Conservation (phyloP, 78 protist species). For the Diacronema lutheri region DNA sequence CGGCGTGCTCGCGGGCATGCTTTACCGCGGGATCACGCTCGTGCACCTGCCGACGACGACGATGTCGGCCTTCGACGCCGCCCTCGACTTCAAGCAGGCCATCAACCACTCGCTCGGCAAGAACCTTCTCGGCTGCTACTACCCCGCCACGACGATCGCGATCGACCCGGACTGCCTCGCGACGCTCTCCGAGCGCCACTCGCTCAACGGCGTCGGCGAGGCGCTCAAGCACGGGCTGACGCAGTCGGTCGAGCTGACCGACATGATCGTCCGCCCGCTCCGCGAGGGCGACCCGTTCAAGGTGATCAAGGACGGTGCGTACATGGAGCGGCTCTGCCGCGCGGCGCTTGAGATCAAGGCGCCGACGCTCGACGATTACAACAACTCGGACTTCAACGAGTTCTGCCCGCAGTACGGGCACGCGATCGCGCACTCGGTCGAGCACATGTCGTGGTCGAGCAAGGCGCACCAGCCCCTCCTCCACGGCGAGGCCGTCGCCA, state of each 20-base stretch:
- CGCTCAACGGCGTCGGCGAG: neutral
- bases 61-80: conserved; percentile 3
- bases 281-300: too few relatives aligned
- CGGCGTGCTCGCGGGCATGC: neutral
- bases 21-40: neutral
- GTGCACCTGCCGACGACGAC: too few relatives aligned
- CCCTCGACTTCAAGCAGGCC: neutral
- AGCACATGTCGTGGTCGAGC: neutral
- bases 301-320: neutral
- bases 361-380: neutral
- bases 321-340: neutral
- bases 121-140: conserved; percentile 22
- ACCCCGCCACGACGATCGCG: neutral
- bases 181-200: neutral
- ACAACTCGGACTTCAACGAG: neutral
- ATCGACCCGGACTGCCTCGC: neutral
- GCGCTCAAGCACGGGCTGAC: neutral
- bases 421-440: neutral
- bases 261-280: too few relatives aligned
- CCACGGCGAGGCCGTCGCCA: too few relatives aligned
- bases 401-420: neutral
- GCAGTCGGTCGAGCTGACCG: neutral
- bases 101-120: conserved; percentile 32
- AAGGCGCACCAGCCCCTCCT: too few relatives aligned
- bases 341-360: neutral